Evolutionary conservation across 2,329 filamentous ascomycete genomes (phyloP).

Genomic region (Cercospora beticola): DNA sequence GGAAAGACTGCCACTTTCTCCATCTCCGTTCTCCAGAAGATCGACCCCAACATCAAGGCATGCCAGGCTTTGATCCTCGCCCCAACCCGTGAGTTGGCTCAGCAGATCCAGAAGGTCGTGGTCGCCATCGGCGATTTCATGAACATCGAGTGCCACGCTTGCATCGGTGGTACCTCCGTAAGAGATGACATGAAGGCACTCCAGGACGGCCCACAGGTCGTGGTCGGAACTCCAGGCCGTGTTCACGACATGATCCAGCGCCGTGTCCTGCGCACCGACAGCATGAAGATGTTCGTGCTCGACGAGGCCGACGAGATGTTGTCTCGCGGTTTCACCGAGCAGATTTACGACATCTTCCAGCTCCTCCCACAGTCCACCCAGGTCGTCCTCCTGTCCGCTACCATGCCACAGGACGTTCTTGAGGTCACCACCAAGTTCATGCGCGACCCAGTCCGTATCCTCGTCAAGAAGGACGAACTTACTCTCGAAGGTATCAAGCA

Average conservation of each 20-base stretch:
- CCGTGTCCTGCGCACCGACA: constrained; percentile 91
- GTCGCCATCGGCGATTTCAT: constrained; percentile 99
- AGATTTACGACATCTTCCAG: constrained; percentile 99
- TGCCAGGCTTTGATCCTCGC: constrained; percentile 98
- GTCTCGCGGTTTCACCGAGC: constrained; percentile 98
- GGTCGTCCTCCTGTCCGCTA: constrained; percentile 96
- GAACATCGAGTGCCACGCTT: constrained; percentile 98
- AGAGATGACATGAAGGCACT: constrained; percentile 99
- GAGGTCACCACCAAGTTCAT: constrained; percentile 99
- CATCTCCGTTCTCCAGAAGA: constrained; percentile 97
- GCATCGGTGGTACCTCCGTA: constrained; percentile 97
- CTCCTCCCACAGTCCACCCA: constrained; percentile 96
- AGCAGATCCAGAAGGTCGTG: constrained; percentile 99
- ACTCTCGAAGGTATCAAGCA: constrained; percentile 99
- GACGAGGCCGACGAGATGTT: constrained; percentile 99
- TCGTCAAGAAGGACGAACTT: constrained; percentile 99
- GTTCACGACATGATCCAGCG: constrained; percentile 99
- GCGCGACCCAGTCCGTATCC: constrained; percentile 97
- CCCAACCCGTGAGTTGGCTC: constrained; percentile 95
- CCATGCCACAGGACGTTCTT: constrained; percentile 97
- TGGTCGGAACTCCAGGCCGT: constrained; percentile 96
- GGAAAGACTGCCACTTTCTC: constrained; percentile 99
- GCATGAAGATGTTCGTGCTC: constrained; percentile 99
- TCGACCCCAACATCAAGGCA: constrained; percentile 90
- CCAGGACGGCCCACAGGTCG: constrained; percentile 91